Evolutionary conservation across 306 rosid species (phyloP), one percentile per base, ranked within the genome.

Genomic region (Rubus parviflorus): DNA sequence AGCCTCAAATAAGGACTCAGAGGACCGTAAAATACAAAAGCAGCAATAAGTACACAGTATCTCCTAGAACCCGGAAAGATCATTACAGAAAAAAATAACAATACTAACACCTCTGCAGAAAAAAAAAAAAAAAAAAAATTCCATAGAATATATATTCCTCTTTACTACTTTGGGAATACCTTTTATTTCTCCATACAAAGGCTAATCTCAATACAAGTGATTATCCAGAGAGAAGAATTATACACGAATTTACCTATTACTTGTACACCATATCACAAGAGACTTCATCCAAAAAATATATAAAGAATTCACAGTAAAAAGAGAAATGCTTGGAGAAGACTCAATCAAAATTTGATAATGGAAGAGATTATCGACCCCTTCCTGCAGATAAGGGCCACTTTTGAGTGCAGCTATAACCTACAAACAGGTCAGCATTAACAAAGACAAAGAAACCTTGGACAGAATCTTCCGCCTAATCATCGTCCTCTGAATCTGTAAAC

Each of bases 401-500:
- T 80, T 58, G 73, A 75, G 68, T 79, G 73, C 80, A 76, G 77
- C 23, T 40, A 78, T 69, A 76, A 73, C 87, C 85, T 67, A 79
- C 81, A 74, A 81, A 40, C 80, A 82, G 38, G 83, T 86, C 84
- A 72, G 76, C 48, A 87, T 81, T 79, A 80, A 66, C 70, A 84
- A 81, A 81, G 68, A 83, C 84, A 81, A 71, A 63, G 72, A 73
- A 74, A 70, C 72, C 82, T 74, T 75, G 75, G 58, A 68, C 74
- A 79, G 84, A 72, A 79, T 74, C 87, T 72, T 85, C 76, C 75
- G 35, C 72, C 88, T 84, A 88, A 68, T 92, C 91, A 63, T 95
- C 98, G 20, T 90, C 96, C 17, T 95, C 98, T 70, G 99, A 95
- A 95, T 95, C 99, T 95, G 97, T 75, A 77, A 69, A 73, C 22